These are phyloP conservation scores for Mucor irregularis DNA, from an alignment of 371 early-diverging fungal species.

Conservation along the genomic window DNA sequence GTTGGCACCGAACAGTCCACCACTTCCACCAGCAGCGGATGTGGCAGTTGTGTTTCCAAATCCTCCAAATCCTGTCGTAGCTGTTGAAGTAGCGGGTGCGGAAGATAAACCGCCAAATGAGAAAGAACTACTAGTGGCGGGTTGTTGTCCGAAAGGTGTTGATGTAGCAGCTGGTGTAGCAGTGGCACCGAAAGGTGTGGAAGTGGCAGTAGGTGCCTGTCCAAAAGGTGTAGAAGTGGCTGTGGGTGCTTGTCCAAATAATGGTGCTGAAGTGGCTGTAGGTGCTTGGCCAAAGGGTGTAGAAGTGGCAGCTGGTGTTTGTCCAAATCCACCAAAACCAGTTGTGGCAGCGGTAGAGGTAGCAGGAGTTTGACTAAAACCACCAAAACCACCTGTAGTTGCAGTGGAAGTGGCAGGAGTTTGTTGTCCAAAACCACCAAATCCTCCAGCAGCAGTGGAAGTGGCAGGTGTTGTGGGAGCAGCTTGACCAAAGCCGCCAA, in stretches of 20 bases:
- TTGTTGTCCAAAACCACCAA: slow-evolving; percentile 34
- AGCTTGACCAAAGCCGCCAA: slow-evolving; percentile 16
- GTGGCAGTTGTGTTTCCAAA: slow-evolving; percentile 4
- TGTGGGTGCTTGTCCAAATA: not conserved
- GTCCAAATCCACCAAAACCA: slow-evolving; percentile 7
- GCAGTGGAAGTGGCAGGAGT: slow-evolving; percentile 17
- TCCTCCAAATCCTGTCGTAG: slow-evolving; percentile 12
- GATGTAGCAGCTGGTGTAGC: slow-evolving; percentile 2
- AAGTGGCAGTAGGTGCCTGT: not conserved
- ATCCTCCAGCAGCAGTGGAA: slow-evolving; percentile 7
- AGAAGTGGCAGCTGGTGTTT: slow-evolving; percentile 9
- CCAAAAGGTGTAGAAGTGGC: slow-evolving; percentile 1
- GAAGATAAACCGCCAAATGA: not conserved
- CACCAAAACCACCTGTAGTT: slow-evolving; percentile 13
- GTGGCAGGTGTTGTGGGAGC: slow-evolving; percentile 16
- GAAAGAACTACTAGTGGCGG: not conserved
- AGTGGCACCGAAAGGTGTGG: not conserved
- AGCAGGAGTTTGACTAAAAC: slow-evolving; percentile 10
- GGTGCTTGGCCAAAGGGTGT: not conserved
- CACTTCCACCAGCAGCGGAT: not conserved
- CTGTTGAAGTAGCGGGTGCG: slow-evolving; percentile 8
- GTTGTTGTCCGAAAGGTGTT: not conserved
- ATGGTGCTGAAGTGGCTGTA: not conserved
- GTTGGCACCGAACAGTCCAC: not conserved
- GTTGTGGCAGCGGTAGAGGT: not conserved